These are phyloP conservation scores for Flaveria sonorensis DNA, from an alignment of 129 eudicot species.

Conservation along the genomic window DNA sequence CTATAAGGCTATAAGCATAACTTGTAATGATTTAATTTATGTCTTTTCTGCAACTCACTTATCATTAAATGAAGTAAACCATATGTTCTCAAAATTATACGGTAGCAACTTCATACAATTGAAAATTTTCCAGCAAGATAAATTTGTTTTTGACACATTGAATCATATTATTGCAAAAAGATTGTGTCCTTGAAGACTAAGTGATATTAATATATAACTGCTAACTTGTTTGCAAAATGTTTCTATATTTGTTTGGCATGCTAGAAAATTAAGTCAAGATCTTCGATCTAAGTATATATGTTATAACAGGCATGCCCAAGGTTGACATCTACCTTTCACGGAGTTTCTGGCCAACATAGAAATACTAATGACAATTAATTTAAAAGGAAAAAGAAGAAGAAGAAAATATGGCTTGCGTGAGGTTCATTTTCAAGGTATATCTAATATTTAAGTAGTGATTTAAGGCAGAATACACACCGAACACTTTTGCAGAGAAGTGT, in stretches of 20 bases:
- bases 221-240: neutral
- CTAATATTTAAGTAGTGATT: neutral
- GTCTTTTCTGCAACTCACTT: neutral
- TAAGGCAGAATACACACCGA: conserved; percentile 43
- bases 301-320: neutral
- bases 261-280: conserved; percentile 22
- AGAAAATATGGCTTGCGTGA: neutral
- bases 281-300: neutral
- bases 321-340: neutral
- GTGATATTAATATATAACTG: neutral
- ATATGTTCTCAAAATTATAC: neutral
- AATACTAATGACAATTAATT: neutral
- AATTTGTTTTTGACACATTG: neutral
- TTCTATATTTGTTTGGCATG: neutral
- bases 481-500: conserved; percentile 63
- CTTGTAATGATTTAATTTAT: neutral
- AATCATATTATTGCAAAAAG: neutral
- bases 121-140: neutral
- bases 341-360: conserved; percentile 15
- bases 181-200: neutral
- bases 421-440: neutral
- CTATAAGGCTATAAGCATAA: neutral
- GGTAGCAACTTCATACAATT: neutral
- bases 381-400: neutral
- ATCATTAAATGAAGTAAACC: neutral